Conservation (phyloP, 371 early-diverging fungal species). For the Mucor irregularis region DNA sequence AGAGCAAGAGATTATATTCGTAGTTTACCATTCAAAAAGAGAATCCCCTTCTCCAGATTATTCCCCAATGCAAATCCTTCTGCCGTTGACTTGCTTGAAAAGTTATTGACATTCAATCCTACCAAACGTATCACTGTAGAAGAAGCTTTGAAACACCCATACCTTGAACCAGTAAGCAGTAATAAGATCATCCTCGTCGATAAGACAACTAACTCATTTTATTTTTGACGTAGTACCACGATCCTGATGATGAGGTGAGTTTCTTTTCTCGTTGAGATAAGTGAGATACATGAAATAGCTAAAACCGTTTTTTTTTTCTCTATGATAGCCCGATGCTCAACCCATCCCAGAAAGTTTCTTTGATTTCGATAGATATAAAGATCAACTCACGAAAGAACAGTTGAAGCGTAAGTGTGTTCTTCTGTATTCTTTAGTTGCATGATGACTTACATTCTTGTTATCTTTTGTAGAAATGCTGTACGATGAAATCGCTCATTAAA, state of each 20-base stretch:
- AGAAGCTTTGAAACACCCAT: conserved; percentile 91
- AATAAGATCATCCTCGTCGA: not conserved
- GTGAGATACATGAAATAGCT: not conserved
- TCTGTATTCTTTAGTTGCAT: not conserved
- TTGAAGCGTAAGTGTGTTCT: conserved; percentile 75
- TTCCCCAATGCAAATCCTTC: conserved; percentile 85
- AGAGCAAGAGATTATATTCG: conserved; percentile 93
- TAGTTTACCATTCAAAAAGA: conserved; percentile 85
- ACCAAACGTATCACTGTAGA: conserved; percentile 90
- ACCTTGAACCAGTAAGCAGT: conserved; percentile 50
- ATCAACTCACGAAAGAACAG: conserved; percentile 81
- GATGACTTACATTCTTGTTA: not conserved
- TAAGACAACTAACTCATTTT: not conserved
- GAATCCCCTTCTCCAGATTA: conserved; percentile 79
- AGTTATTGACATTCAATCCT: conserved; percentile 94
- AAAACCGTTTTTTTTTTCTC: not conserved
- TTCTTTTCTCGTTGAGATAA: not conserved
- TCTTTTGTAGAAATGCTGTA: conserved; percentile 38
- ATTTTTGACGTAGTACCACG: conserved; percentile 64
- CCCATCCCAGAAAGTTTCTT: conserved; percentile 83
- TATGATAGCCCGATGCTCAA: conserved; percentile 60
- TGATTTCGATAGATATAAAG: conserved; percentile 88
- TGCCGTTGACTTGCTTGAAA: conserved; percentile 89
- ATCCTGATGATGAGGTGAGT: conserved; percentile 75
- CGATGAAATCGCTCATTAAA: conserved; percentile 45